These are phyloP conservation scores for Fragaria nilgerrensis DNA, from an alignment of 306 rosid species.

Conservation along the genomic window DNA sequence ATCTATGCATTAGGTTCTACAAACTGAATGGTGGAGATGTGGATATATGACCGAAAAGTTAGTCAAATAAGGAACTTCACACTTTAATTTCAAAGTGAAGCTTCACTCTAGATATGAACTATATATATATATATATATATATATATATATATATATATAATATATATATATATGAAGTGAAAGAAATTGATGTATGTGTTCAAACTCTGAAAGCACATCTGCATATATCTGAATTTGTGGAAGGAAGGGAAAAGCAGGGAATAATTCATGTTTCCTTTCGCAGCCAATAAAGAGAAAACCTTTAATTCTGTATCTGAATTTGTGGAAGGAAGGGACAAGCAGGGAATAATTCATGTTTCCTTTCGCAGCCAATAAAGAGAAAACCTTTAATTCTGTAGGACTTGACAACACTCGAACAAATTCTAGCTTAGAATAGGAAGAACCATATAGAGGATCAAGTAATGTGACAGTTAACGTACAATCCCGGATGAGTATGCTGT, in stretches of 20 bases:
- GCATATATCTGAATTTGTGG: neutral
- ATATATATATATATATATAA: too few relatives aligned
- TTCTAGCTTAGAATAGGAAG: neutral
- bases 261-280: neutral
- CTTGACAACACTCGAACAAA: neutral
- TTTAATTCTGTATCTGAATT: neutral
- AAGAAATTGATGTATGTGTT: neutral
- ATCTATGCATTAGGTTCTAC: too few relatives aligned
- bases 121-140: too few relatives aligned
- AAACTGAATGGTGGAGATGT: too few relatives aligned
- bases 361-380: neutral
- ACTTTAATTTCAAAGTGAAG: too few relatives aligned
- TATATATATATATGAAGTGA: too few relatives aligned
- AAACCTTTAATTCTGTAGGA: neutral
- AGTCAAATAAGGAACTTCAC: too few relatives aligned
- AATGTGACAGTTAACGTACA: too few relatives aligned
- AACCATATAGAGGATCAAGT: neutral
- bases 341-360: too few relatives aligned
- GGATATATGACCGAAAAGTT: too few relatives aligned
- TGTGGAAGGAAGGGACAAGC: neutral
- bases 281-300: neutral
- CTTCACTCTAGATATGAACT: too few relatives aligned
- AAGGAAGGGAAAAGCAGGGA: neutral
- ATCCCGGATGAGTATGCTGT: too few relatives aligned
- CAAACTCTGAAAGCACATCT: neutral